Conservation (phyloP, 2,329 filamentous ascomycete genomes). For the Bipolaris bicolor region DNA sequence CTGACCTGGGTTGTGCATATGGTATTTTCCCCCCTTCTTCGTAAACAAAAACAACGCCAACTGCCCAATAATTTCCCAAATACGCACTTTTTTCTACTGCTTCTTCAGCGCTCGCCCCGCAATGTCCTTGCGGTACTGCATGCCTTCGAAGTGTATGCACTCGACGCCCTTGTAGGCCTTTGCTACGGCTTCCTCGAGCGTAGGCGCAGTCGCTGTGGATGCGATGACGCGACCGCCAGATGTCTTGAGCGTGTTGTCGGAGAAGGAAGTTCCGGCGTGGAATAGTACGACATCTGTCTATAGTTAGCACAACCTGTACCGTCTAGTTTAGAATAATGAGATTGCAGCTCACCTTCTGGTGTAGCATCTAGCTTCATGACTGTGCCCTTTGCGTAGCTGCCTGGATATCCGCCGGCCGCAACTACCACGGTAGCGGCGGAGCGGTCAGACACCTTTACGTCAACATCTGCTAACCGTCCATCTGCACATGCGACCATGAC, state of each 20-base stretch:
- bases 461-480: conserved; percentile 72
- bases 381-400: conserved; percentile 78
- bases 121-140: conserved; percentile 94
- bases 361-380: conserved; percentile 63
- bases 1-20: not conserved
- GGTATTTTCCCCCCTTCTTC: conserved; percentile 1
- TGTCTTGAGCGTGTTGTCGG: conserved; percentile 70
- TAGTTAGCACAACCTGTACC: too few species aligned
- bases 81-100: conserved; percentile 7
- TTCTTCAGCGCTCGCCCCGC: conserved; percentile 61
- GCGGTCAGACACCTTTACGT: conserved; percentile 69
- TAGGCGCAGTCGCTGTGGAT: conserved; percentile 77
- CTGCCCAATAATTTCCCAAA: not conserved
- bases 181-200: conserved; percentile 80
- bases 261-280: conserved; percentile 82
- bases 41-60: not conserved
- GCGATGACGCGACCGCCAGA: conserved; percentile 92
- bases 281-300: conserved; percentile 71
- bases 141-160: conserved; percentile 80
- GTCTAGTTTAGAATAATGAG: conserved; percentile 27
- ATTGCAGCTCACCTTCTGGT: conserved; percentile 55
- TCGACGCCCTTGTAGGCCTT: conserved; percentile 86
- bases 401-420: conserved; percentile 89
- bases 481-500: conserved; percentile 86
- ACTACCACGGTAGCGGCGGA: conserved; percentile 94